Percentiles rank a stretch among this genome's conserved stretches.
Conservation (phyloP, 2,329 filamentous ascomycete genomes). For the Escovopsis sp. region DNA sequence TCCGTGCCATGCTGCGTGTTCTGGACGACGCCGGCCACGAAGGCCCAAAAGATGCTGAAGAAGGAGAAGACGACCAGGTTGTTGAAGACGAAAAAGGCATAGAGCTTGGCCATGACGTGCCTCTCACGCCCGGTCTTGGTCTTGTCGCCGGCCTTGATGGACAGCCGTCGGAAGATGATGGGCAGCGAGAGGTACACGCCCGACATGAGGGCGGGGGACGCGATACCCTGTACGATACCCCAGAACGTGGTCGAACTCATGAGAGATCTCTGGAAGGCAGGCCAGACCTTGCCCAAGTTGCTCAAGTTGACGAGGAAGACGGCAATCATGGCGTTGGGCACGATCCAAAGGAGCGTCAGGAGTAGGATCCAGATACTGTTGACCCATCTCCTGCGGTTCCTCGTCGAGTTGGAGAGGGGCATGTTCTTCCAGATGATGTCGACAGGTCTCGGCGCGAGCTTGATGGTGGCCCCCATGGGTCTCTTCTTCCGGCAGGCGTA, state of each 20-base stretch:
- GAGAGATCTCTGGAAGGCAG: slow-evolving; percentile 54
- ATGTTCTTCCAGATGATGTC: slow-evolving; percentile 97
- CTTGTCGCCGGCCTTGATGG: slow-evolving; percentile 69
- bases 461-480: slow-evolving; percentile 61
- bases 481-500: slow-evolving; percentile 69
- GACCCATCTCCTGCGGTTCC: slow-evolving; percentile 58
- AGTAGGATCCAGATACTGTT: slow-evolving; percentile 75
- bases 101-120: slow-evolving; percentile 81
- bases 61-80: slow-evolving; percentile 89
- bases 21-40: slow-evolving; percentile 50
- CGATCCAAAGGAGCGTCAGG: slow-evolving; percentile 75
- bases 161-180: slow-evolving; percentile 77
- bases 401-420: slow-evolving; percentile 50
- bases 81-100: slow-evolving; percentile 95
- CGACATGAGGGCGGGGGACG: slow-evolving; percentile 75
- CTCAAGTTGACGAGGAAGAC: slow-evolving; percentile 79
- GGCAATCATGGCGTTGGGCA: slow-evolving; percentile 84
- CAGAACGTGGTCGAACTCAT: slow-evolving; percentile 50
- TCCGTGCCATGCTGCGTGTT: slow-evolving; percentile 40
- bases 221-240: slow-evolving; percentile 84
- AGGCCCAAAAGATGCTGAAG: slow-evolving; percentile 70
- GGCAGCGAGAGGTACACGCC: slow-evolving; percentile 78
- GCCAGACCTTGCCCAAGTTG: slow-evolving; percentile 72
- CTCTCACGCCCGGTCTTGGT: slow-evolving; percentile 87
- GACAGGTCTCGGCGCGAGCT: slow-evolving; percentile 69